Evolutionary conservation across 495 filamentous ascomycete genomes (phyloP).

Genomic region (Amniculicola lignicola): DNA sequence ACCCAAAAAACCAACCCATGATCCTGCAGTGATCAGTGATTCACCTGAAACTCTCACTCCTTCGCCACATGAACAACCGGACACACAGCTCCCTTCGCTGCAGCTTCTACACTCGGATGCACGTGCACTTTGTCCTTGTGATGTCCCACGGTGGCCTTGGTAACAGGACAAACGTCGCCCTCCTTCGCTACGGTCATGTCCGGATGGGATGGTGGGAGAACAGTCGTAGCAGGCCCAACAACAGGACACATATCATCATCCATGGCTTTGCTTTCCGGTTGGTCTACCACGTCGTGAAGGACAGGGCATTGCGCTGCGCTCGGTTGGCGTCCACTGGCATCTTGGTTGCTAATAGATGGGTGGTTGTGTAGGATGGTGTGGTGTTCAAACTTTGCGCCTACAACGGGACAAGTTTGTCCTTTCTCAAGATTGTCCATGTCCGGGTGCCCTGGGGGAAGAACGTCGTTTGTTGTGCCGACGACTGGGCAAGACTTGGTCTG

Average conservation of each 20-base stretch:
- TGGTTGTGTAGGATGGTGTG: conserved; percentile 30
- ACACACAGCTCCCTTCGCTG: conserved; percentile 16
- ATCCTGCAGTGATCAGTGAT: neutral
- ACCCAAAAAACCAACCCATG: neutral
- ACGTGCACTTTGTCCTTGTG: conserved; percentile 26
- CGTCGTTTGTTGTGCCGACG: conserved; percentile 27
- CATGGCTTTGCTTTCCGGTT: conserved; percentile 25
- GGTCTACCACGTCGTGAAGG: conserved; percentile 15
- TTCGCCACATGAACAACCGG: conserved; percentile 24
- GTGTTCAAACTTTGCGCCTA: conserved; percentile 27
- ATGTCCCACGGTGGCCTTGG: conserved; percentile 26
- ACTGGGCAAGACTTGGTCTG: no score
- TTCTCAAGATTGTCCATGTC: conserved; percentile 17
- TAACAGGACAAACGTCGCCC: conserved; percentile 28
- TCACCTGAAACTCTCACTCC: neutral
- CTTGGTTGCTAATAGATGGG: conserved; percentile 17
- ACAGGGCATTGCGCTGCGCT: conserved; percentile 20
- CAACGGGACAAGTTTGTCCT: conserved; percentile 27
- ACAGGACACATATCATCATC: conserved; percentile 31
- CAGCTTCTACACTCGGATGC: conserved; percentile 21
- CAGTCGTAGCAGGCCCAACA: conserved; percentile 25
- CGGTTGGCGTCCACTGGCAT: neutral
- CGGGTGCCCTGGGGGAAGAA: conserved; percentile 29
- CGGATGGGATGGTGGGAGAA: conserved; percentile 29
- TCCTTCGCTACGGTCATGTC: conserved; percentile 11